These are phyloP conservation scores for Citrus sp. DNA, from an alignment of 345 rosid genomes.

Conservation along the genomic window DNA sequence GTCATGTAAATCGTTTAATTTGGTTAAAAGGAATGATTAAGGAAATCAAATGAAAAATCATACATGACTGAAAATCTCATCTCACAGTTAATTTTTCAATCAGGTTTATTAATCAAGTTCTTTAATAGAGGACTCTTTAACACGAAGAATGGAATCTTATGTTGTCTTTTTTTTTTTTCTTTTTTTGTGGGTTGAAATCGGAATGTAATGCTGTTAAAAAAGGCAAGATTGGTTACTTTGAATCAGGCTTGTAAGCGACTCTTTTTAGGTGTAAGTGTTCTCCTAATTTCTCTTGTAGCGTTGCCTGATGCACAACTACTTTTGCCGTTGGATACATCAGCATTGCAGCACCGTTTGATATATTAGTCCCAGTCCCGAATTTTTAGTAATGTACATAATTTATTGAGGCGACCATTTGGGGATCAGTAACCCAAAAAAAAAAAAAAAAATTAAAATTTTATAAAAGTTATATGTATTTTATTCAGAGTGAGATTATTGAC, in stretches of 20 bases:
- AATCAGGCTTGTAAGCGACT: not conserved
- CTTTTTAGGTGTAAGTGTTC: not conserved
- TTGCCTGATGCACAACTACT: not conserved
- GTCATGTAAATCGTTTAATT: not conserved
- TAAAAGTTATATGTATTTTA: too few relatives aligned
- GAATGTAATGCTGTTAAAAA: not conserved
- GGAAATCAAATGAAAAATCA: not conserved
- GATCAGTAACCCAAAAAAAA: too few relatives aligned
- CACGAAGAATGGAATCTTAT: slow-evolving; percentile 1
- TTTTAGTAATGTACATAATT: too few relatives aligned
- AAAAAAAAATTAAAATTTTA: too few relatives aligned
- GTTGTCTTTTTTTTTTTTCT: too few relatives aligned
- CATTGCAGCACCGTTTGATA: too few relatives aligned
- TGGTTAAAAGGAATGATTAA: not conserved
- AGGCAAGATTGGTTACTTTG: not conserved
- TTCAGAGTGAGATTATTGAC: too few relatives aligned
- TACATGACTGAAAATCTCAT: not conserved
- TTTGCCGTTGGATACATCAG: not conserved
- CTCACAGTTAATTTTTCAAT: not conserved
- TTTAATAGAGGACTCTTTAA: not conserved
- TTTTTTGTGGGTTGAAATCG: too few relatives aligned
- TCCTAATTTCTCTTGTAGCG: not conserved
- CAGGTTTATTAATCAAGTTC: not conserved
- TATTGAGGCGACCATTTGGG: too few relatives aligned
- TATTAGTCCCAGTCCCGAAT: too few relatives aligned